These are phyloP conservation scores for Azolla pinnata DNA, from an alignment of 75 land plant species.

Conservation along the genomic window DNA sequence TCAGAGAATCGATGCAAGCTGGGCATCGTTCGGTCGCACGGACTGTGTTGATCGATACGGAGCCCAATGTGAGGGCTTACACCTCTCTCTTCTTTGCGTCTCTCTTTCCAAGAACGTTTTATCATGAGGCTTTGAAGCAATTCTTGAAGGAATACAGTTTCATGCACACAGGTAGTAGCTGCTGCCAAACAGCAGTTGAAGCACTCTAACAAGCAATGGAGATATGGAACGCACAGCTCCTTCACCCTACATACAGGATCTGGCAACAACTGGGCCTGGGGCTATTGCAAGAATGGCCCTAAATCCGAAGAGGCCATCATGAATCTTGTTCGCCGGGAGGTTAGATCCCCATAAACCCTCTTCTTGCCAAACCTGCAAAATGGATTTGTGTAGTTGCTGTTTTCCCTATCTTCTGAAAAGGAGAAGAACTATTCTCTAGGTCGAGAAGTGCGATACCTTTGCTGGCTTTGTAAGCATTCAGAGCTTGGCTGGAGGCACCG, in stretches of 20 bases:
- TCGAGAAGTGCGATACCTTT: conserved; percentile 30
- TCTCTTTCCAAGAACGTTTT: neutral
- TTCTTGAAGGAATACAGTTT: neutral
- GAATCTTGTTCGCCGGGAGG: conserved; percentile 30
- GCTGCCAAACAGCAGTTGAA: neutral
- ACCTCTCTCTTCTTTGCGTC: neutral
- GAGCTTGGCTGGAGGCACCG: conserved; percentile 38
- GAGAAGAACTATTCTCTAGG: conserved; percentile 19
- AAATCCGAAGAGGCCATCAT: conserved; percentile 14
- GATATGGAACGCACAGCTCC: conserved; percentile 11
- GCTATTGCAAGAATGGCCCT: conserved; percentile 28
- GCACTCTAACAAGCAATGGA: conserved; percentile 11
- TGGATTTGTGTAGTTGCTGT: no score
- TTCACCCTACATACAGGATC: conserved; percentile 29
- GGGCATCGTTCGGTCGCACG: conserved; percentile 17
- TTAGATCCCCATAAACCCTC: neutral
- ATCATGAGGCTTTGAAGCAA: neutral
- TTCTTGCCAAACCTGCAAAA: neutral
- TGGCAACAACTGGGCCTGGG: conserved; percentile 38
- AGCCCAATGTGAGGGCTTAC: conserved; percentile 18
- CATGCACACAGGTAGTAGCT: neutral
- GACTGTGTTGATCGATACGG: conserved; percentile 29
- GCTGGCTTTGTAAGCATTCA: conserved; percentile 26
- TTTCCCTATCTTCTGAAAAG: no score
- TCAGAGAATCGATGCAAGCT: conserved; percentile 10